Evolutionary conservation across 345 rosid species (phyloP), one percentile per base, ranked within the genome.

Genomic region (Heritiera littoralis): DNA sequence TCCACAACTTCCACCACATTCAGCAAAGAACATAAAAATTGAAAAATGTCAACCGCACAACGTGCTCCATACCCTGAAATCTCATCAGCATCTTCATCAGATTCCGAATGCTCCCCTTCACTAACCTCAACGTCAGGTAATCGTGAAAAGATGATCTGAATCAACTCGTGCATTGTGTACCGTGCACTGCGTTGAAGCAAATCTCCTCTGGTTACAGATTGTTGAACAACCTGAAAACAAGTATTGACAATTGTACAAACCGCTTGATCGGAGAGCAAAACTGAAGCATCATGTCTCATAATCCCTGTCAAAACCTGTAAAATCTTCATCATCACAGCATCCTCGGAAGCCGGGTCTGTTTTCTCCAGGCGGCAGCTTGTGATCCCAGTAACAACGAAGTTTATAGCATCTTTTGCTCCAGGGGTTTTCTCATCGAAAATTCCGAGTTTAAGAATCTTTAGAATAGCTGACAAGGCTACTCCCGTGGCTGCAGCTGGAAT

Each of bases 191-290:
- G 93, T 58, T 92, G 98, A 45, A 96, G 91, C 85, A 96, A 83
- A 85, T 92, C 93, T 32, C 98, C 97, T 65, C 93, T 84, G 69
- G 80, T 81, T 0, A 89, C 74, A 0, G 97, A 91, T 81, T 93
- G 97, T 78, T 93, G 98, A 51, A 93, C 91, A 5, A 93, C 92
- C 74, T 94, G 98, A 76, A 94, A 96, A 82, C 99, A 96, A 0
- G 97, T 89, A 71, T 96, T 94, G 58, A 96, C 97, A 6, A 94
- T 82, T 15, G 92, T 92, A 74, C 97, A 94, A 79, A 92, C 92
- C 12, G 97, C 87, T 14, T 89, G 88, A 67, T 96, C 94, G 3
- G 90, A 82, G 49, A 96, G 88, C 75, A 91, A 66, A 9, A 85
- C 78, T 0, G 93, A 90, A 18, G 91, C 86, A 1, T 86, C 86